Conservation (phyloP, 2,329 filamentous ascomycete species). For the Beauveria sp. region DNA sequence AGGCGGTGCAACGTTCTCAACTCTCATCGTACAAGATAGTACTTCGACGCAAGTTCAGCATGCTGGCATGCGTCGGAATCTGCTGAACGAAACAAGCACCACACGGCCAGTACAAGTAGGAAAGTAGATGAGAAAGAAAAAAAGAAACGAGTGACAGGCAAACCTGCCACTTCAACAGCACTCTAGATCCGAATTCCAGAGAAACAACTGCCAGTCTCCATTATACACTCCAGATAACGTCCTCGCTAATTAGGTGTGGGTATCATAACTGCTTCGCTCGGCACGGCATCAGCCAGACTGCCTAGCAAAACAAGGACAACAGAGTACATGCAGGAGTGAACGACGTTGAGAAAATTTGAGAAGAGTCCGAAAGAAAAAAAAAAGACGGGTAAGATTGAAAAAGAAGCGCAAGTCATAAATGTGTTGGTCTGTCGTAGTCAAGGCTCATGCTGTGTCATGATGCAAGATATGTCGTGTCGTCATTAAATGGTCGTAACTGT, state of each 20-base stretch:
- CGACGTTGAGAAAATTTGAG: conserved; percentile 16
- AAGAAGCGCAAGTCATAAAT: conserved; percentile 8
- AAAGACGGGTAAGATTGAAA: conserved; percentile 14
- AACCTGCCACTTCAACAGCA: neutral
- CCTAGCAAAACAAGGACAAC: conserved; percentile 14
- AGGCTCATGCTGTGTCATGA: conserved; percentile 3
- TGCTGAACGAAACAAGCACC: conserved; percentile 15
- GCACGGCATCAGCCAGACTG: conserved; percentile 10
- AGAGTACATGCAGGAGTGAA: conserved; percentile 16
- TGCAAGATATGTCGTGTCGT: conserved; percentile 7
- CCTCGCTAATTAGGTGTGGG: conserved; percentile 9
- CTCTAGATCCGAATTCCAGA: neutral
- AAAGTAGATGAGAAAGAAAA: conserved; percentile 17
- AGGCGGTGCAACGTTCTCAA: neutral
- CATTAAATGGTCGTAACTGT: conserved; percentile 11
- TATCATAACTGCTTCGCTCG: conserved; percentile 10
- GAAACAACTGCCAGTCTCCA: conserved; percentile 3
- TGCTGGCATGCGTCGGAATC: neutral
- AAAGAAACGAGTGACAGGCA: conserved; percentile 8
- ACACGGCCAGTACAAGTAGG: conserved; percentile 18
- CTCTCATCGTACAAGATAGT: conserved; percentile 3
- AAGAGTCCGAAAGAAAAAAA: neutral
- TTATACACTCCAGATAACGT: conserved; percentile 9
- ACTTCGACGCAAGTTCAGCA: neutral
- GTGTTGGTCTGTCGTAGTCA: neutral